phyloP scores from a whole-genome alignment of 2,329 filamentous ascomycete species.

The Lecanicillium sp. region DNA sequence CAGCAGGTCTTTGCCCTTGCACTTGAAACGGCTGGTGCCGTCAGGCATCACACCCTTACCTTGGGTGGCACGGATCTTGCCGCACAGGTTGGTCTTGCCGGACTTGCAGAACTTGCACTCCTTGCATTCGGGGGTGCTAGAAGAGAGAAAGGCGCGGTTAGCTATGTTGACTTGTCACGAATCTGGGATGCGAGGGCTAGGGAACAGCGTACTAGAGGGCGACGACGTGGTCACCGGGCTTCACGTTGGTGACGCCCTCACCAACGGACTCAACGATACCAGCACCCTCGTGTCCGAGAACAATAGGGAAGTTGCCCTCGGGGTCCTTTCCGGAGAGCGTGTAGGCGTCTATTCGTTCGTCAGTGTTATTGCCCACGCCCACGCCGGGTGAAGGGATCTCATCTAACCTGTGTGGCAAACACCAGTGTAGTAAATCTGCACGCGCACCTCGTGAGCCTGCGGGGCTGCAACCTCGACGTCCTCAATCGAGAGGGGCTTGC shows the following conservation, averaged over 20 bases:
- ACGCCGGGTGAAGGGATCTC: background rate
- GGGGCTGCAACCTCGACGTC: constrained; percentile 88
- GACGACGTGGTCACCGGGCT: constrained; percentile 85
- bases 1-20: constrained; percentile 87
- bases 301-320: constrained; percentile 85
- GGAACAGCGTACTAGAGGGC: constrained; percentile 71
- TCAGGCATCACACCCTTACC: constrained; percentile 96
- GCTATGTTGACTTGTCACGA: constrained; percentile 4
- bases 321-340: constrained; percentile 94
- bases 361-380: background rate
- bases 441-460: constrained; percentile 87
- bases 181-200: constrained; percentile 11
- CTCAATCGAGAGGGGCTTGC: constrained; percentile 81
- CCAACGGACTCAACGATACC: constrained; percentile 90
- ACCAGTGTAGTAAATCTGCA: constrained; percentile 94
- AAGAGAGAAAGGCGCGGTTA: background rate
- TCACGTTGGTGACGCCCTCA: constrained; percentile 90
- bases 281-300: constrained; percentile 85
- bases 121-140: constrained; percentile 86
- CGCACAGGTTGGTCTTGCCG: constrained; percentile 98
- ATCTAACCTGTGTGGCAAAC: constrained; percentile 89
- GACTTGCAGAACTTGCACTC: constrained; percentile 99
- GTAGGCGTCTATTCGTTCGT: constrained; percentile 64
- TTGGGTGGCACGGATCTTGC: constrained; percentile 96
- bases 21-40: constrained; percentile 88